Evolutionary conservation across 208 protist genomes (phyloP).

Genomic region (Acanthamoeba healyi): DNA sequence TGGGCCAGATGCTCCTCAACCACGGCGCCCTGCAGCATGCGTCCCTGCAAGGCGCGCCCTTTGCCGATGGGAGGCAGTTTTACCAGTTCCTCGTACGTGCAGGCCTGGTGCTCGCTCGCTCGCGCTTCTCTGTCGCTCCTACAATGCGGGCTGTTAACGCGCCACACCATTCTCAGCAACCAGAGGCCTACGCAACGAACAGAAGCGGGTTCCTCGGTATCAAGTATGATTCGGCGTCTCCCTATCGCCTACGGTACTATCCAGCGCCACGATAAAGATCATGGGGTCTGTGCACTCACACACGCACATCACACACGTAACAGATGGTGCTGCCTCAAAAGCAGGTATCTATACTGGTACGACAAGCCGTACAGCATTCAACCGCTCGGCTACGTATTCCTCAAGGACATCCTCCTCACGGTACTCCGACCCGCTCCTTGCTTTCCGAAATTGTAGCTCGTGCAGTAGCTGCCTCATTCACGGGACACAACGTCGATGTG

Average conservation of each 20-base stretch:
- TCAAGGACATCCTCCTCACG: slow-evolving; percentile 7
- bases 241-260: slow-evolving; percentile 1
- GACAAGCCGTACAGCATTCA: slow-evolving; percentile 13
- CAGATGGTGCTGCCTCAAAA: slow-evolving; percentile 44
- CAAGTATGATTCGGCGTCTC: background rate
- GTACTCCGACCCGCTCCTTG: background rate
- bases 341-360: slow-evolving; percentile 8
- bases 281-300: background rate
- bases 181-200: background rate
- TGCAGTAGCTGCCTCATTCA: too few species aligned
- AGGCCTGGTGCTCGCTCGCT: too few species aligned
- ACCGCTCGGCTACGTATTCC: background rate
- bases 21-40: slow-evolving; percentile 16
- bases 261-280: background rate
- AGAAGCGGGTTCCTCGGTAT: background rate
- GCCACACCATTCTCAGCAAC: background rate
- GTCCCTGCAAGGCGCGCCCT: background rate
- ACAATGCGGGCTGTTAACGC: background rate
- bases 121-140: background rate
- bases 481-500: background rate
- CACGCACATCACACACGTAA: background rate
- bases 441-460: too few species aligned
- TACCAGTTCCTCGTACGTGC: slow-evolving; percentile 41
- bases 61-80: background rate
- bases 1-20: slow-evolving; percentile 68